Percentiles rank a stretch among this genome's conserved stretches.
These are phyloP conservation scores for Glarea lozoyensis DNA, from an alignment of 495 filamentous ascomycete species.

Conservation along the genomic window DNA sequence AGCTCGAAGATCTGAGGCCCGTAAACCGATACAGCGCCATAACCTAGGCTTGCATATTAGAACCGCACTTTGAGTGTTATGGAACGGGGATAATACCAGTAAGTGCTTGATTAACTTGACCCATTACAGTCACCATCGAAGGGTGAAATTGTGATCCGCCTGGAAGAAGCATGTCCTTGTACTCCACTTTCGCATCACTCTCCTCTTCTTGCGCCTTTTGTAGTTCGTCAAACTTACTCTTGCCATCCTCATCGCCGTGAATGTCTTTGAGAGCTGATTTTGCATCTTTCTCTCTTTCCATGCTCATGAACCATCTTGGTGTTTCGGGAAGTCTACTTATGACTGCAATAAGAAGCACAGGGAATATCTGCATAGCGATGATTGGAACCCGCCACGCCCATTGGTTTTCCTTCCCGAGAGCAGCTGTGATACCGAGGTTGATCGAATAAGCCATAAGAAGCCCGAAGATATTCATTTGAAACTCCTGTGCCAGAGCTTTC, in stretches of 20 bases:
- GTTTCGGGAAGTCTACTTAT: conserved; percentile 43
- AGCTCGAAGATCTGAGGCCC: conserved; percentile 51
- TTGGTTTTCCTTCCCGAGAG: conserved; percentile 29
- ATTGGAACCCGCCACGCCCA: conserved; percentile 56
- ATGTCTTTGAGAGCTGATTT: conserved; percentile 30
- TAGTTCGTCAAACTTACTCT: conserved; percentile 36
- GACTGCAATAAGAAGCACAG: conserved; percentile 35
- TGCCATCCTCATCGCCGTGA: conserved; percentile 35
- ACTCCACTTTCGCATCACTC: conserved; percentile 29
- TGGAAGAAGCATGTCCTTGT: conserved; percentile 38
- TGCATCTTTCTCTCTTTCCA: conserved; percentile 34
- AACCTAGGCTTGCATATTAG: no score
- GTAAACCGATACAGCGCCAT: conserved; percentile 48
- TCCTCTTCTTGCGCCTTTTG: conserved; percentile 35
- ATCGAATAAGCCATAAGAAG: conserved; percentile 45
- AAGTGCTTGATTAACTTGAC: conserved; percentile 48
- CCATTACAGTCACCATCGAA: conserved; percentile 46
- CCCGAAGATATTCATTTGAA: conserved; percentile 51
- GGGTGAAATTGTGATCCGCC: conserved; percentile 40
- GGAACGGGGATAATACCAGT: no score
- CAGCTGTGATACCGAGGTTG: conserved; percentile 29
- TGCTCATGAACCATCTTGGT: conserved; percentile 42
- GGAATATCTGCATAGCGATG: conserved; percentile 50
- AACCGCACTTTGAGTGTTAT: no score
- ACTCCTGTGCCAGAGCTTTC: conserved; percentile 45